These are phyloP conservation scores for Sanghuangporus baumii DNA, from an alignment of 1,284 basidiomycete genomes.

Conservation along the genomic window DNA sequence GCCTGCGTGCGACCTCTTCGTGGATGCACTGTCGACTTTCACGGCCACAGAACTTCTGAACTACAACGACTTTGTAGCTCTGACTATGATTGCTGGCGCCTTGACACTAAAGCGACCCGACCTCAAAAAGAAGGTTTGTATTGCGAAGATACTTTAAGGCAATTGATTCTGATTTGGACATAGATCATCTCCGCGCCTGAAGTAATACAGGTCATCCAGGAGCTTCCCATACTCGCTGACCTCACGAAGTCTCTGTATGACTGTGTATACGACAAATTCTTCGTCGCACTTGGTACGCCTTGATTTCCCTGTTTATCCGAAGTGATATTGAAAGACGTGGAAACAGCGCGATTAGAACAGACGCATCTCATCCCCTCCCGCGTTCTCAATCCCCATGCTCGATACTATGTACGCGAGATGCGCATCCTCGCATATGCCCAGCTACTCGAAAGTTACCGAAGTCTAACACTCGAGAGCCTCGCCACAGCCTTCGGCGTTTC, in stretches of 20 bases:
- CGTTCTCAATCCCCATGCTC: constrained; percentile 79
- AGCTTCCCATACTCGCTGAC: constrained; percentile 64
- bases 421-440: constrained; percentile 93
- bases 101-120: constrained; percentile 81
- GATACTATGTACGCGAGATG: constrained; percentile 95
- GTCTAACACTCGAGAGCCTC: constrained; percentile 86
- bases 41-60: constrained; percentile 87
- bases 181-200: constrained; percentile 66
- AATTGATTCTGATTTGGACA: not conserved
- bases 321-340: constrained; percentile 8
- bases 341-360: constrained; percentile 80
- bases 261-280: constrained; percentile 93
- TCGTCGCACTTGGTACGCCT: constrained; percentile 71
- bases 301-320: constrained; percentile 8
- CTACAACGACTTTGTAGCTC: constrained; percentile 88
- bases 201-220: constrained; percentile 67
- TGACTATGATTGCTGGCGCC: constrained; percentile 80
- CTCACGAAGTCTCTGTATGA: constrained; percentile 79
- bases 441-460: constrained; percentile 87
- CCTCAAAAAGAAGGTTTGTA: constrained; percentile 82
- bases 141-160: not conserved
- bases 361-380: constrained; percentile 83
- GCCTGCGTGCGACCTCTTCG: constrained; percentile 64
- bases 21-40: constrained; percentile 91
- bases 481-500: constrained; percentile 88